These are phyloP conservation scores for Fomitopsis pulvina DNA, from an alignment of 768 basidiomycete genomes.

Conservation along the genomic window DNA sequence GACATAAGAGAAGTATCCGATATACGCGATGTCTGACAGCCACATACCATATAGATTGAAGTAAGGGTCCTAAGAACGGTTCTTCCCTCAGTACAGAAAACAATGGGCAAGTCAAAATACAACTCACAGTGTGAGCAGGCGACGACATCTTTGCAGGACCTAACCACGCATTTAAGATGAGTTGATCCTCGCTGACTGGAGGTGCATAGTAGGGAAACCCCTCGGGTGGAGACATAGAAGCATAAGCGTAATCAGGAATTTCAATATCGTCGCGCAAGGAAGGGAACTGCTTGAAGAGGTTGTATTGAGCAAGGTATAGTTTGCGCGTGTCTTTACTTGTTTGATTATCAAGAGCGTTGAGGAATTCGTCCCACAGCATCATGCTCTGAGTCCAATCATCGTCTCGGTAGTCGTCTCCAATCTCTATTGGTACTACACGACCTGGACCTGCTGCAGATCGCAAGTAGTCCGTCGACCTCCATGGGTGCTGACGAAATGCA, in stretches of 20 bases:
- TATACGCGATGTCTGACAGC: neutral
- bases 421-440: slow-evolving; percentile 84
- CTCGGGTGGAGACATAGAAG: slow-evolving; percentile 39
- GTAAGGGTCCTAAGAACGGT: slow-evolving; percentile 85
- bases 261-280: slow-evolving; percentile 63
- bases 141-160: slow-evolving; percentile 75
- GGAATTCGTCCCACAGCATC: slow-evolving; percentile 72
- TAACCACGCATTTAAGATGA: slow-evolving; percentile 75
- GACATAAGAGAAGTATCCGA: neutral
- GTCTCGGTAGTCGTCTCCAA: slow-evolving; percentile 77
- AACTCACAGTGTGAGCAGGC: slow-evolving; percentile 82
- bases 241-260: slow-evolving; percentile 87
- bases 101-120: slow-evolving; percentile 4
- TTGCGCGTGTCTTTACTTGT: slow-evolving; percentile 22
- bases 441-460: slow-evolving; percentile 66
- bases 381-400: slow-evolving; percentile 79
- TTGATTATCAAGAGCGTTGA: slow-evolving; percentile 36
- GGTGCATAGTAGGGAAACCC: slow-evolving; percentile 49
- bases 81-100: no score
- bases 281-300: slow-evolving; percentile 82
- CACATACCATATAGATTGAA: slow-evolving; percentile 81
- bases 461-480: slow-evolving; percentile 69
- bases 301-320: slow-evolving; percentile 90
- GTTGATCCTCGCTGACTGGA: slow-evolving; percentile 57
- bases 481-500: slow-evolving; percentile 61